Base-by-base conservation (phyloP, 2,329 filamentous ascomycete genomes). In the Parascedosporium putredinis region DNA sequence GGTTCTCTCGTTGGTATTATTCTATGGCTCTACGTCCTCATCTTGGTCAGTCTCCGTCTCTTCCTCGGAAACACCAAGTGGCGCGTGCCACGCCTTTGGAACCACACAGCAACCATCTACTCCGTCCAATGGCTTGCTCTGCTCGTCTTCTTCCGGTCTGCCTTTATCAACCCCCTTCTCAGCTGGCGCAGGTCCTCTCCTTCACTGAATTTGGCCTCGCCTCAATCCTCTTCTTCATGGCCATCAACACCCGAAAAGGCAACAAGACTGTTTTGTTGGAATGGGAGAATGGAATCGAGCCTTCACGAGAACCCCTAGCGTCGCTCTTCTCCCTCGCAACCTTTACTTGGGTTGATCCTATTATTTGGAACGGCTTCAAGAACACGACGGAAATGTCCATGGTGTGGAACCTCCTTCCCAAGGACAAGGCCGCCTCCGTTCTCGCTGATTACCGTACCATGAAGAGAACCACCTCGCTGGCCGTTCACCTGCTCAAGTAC, bases 331-430 rank as follows among this genome's bases (percentile, higher is more conserved):
- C 93, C 2, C 73, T 94, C 42, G 82, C 83, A 20, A 93, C 88
- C 2, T 98, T 96, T 63, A 73, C 80, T 18, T 98, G 93, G 93
- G 81, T 96, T 18, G 90, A 97, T 64, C 69, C 83, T 1, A 85
- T 98, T 55, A 83, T 98, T 40, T 89, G 84, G 81, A 82, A 85
- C 57, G 93, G 93, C 12, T 97, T 90, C 73, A 85, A 81, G 62
- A 82, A 88, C 62, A 81, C 89, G 0, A 76, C 94, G 54, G 88
- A 94, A 59, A 78, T 97, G 56, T 68, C 79, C 24, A 83, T 90
- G 63, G 88, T 98, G 3, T 98, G 93, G 93, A 96, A 97, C 60
- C 67, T 98, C 53, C 70, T 88, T 16, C 81, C 88, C 29, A 87
- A 82, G 60, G 90, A 97, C 68, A 95, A 97, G 68, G 89, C 93